Conservation (phyloP, 2,329 filamentous ascomycete species). For the Cyphellophora europaea region DNA sequence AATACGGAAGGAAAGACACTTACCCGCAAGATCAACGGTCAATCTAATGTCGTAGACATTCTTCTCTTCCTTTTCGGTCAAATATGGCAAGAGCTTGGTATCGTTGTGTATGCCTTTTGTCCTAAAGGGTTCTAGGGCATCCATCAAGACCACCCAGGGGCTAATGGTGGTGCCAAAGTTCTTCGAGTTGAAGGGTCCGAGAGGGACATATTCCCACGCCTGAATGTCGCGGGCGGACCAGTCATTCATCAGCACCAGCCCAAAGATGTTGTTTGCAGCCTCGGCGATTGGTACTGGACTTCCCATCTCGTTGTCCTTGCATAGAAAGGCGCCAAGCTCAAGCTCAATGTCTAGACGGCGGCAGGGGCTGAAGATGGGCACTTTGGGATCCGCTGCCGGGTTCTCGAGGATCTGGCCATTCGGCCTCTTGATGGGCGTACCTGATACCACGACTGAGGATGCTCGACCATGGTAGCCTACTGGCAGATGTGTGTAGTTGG, state of each 20-base stretch:
- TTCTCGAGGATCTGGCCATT: slow-evolving; percentile 64
- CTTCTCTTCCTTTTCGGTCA: slow-evolving; percentile 51
- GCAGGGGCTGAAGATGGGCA: slow-evolving; percentile 54
- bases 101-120: slow-evolving; percentile 46
- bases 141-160: slow-evolving; percentile 68
- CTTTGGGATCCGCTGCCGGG: slow-evolving; percentile 51
- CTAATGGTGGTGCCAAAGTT: slow-evolving; percentile 73
- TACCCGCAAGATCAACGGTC: slow-evolving; percentile 54
- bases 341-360: slow-evolving; percentile 69
- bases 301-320: slow-evolving; percentile 55
- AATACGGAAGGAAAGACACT: slow-evolving; percentile 19
- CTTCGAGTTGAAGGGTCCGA: slow-evolving; percentile 76
- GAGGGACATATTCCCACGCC: slow-evolving; percentile 72
- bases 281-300: slow-evolving; percentile 52
- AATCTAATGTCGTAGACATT: slow-evolving; percentile 62
- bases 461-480: slow-evolving; percentile 72
- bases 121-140: slow-evolving; percentile 63
- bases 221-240: slow-evolving; percentile 81
- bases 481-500: slow-evolving; percentile 73
- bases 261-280: slow-evolving; percentile 66
- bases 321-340: slow-evolving; percentile 68
- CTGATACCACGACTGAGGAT: slow-evolving; percentile 43
- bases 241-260: slow-evolving; percentile 75
- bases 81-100: slow-evolving; percentile 48
- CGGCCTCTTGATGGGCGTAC: slow-evolving; percentile 59